Evolutionary conservation across 176 grass and related monocot genomes (phyloP), one percentile per base, ranked within the genome.

Genomic region (Saccharum spontaneum): DNA sequence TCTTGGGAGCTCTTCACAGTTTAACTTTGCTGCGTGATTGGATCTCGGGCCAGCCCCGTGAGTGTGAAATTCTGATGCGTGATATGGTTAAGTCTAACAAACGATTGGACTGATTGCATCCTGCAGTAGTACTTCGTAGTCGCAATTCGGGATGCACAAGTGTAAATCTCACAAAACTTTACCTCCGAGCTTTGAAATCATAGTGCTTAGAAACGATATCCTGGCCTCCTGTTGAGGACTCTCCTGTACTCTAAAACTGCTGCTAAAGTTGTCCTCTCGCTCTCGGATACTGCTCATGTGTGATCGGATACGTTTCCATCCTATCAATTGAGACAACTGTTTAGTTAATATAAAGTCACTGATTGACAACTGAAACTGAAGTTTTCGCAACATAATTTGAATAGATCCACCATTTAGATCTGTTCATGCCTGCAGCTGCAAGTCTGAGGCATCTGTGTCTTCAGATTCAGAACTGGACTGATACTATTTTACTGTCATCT

Each of bases 11-110:
- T 26, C 24, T 44, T 34, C 36, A 10, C 79, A 2, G 26, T 10
- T 44, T 17, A 20, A 50, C 24, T 40, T 4, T 26, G 57, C 23
- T 17, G 18, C 45, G 2, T 16, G 79, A 30, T 86, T 79, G 79
- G 76, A 87, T 80, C 76, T 73, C 60, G 45, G 60, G n/a, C 22
- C n/a, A 17, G 13, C 59, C 10, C 4, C 4, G 7, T 11, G 63
- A 36, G 36, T 60, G 36, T 66, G 49, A 52, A 50, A 68, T 54
- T 37, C 31, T 65, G 84, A 83, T 87, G 73, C 28, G 48, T 34
- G 1, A 6, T 4, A 46, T 10, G 57, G 16, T 72, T 14, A 44
- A 80, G 4, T 76, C 23, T 52, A 54, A 20, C 33, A 0, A 17
- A 4, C 10, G 8, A 10, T 11, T 43, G 8, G 41, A 59, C 76